These are phyloP conservation scores for Vachellia collinsii DNA, from an alignment of 306 rosid species.

Conservation along the genomic window DNA sequence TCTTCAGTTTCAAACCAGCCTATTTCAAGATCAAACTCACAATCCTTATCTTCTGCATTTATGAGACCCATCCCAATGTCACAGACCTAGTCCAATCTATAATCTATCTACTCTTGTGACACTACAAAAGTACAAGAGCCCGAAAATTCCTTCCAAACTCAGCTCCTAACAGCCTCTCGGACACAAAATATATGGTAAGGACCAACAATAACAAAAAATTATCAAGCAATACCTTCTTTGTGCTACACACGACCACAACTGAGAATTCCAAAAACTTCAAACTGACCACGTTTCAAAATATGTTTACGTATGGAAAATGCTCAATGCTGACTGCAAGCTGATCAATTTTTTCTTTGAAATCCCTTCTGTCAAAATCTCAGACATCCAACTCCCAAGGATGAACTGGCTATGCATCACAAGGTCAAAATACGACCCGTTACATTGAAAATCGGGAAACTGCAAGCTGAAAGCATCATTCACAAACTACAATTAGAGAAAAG, in stretches of 20 bases:
- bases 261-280: conserved; percentile 17
- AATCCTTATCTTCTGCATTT: conserved; percentile 40
- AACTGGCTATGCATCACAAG: conserved; percentile 28
- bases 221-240: conserved; percentile 31
- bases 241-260: neutral
- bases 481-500: conserved; percentile 7
- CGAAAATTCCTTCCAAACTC: conserved; percentile 26
- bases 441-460: conserved; percentile 11
- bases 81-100: conserved; percentile 34
- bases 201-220: conserved; percentile 26
- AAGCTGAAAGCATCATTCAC: neutral
- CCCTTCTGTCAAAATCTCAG: neutral
- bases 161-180: conserved; percentile 36
- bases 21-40: conserved; percentile 74
- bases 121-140: conserved; percentile 3
- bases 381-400: conserved; percentile 14
- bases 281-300: neutral
- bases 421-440: neutral
- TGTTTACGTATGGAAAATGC: neutral
- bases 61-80: conserved; percentile 55
- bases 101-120: conserved; percentile 9
- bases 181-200: conserved; percentile 2
- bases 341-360: neutral
- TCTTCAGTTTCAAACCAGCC: conserved; percentile 52
- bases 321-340: neutral